These are phyloP conservation scores for Fusarium incarnatum DNA, from an alignment of 2,329 filamentous ascomycete genomes.

Conservation along the genomic window DNA sequence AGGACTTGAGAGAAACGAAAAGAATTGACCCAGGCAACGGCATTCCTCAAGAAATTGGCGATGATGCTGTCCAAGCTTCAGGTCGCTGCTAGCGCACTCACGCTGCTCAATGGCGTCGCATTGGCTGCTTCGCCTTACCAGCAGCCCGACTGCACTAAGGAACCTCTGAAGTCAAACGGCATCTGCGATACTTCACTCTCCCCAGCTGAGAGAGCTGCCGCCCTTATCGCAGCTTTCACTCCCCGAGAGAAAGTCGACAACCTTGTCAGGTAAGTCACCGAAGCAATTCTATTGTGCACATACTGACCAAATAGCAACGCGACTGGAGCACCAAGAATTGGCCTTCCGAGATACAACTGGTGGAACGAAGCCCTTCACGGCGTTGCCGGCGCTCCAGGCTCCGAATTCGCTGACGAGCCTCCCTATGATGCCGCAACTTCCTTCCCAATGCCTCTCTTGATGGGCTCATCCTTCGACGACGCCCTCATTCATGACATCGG, in stretches of 20 bases:
- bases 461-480: not conserved
- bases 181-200: not conserved
- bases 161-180: constrained; percentile 1
- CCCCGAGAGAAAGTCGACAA: constrained; percentile 2
- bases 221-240: not conserved
- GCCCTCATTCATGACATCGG: not conserved
- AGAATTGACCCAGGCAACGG: rapidly evolving
- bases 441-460: constrained; percentile 3
- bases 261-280: not conserved
- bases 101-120: not conserved
- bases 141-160: not conserved
- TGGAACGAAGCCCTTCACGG: constrained; percentile 22
- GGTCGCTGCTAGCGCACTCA: not conserved
- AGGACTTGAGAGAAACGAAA: rapidly evolving
- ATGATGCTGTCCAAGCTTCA: not conserved
- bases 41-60: rapidly evolving
- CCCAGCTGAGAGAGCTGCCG: not conserved
- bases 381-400: not conserved
- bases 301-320: not conserved
- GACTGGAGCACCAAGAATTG: constrained; percentile 6
- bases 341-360: constrained; percentile 14
- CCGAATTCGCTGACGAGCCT: not conserved
- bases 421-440: constrained; percentile 2
- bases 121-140: not conserved
- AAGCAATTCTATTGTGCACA: rapidly evolving